A percentile compares a stretch with the other conserved stretches of the same genome.
These are phyloP conservation scores for Clonostachys byssicola DNA, from an alignment of 2,329 filamentous ascomycete genomes.

Conservation along the genomic window DNA sequence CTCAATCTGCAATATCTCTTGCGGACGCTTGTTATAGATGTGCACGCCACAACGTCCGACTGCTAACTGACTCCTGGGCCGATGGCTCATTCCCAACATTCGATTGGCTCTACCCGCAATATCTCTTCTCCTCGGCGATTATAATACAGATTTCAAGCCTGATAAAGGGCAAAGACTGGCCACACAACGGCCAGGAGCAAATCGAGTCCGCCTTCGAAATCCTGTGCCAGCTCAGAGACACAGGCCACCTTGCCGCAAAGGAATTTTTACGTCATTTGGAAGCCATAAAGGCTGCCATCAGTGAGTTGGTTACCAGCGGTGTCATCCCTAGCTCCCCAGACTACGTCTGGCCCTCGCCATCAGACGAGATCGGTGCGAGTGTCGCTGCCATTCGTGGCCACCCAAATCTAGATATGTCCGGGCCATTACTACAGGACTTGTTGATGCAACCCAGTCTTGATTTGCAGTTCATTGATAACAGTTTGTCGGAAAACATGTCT, in stretches of 20 bases:
- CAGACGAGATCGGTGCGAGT: background rate
- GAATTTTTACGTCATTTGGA: background rate
- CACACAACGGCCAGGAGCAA: constrained; percentile 30
- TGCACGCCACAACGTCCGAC: constrained; percentile 33
- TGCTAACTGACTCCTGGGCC: constrained; percentile 38
- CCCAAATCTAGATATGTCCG: background rate
- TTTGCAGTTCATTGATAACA: constrained; percentile 11
- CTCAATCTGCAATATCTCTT: constrained; percentile 26
- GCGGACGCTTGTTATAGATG: constrained; percentile 39
- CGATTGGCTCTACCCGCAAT: constrained; percentile 40
- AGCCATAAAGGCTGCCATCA: background rate
- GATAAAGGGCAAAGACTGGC: constrained; percentile 16
- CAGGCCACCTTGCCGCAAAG: constrained; percentile 12
- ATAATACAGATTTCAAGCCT: constrained; percentile 38
- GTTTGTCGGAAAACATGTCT: constrained; percentile 7
- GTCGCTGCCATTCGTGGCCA: background rate
- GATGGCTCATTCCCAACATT: constrained; percentile 40
- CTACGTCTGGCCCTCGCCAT: background rate
- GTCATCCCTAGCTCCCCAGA: background rate
- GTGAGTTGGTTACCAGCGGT: background rate
- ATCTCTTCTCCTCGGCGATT: constrained; percentile 38
- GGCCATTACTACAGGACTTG: constrained; percentile 13
- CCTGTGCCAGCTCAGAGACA: constrained; percentile 28
- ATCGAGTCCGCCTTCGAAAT: constrained; percentile 31
- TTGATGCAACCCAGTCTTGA: constrained; percentile 11